phyloP scores from a whole-genome alignment of 2,329 filamentous ascomycete species.

The Hyphodiscus sp. region DNA sequence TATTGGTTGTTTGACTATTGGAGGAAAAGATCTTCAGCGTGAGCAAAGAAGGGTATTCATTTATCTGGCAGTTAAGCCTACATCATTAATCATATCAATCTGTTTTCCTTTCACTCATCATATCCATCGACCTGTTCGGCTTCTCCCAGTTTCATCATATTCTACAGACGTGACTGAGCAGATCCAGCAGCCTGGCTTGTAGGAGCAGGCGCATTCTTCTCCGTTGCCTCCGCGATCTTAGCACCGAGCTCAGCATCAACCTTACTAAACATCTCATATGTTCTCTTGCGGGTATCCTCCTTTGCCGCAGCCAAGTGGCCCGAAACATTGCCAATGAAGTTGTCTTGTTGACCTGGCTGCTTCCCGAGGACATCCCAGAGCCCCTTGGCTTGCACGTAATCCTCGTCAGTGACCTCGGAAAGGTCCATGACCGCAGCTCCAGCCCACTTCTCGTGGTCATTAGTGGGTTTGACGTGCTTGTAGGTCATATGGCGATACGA shows the following conservation, averaged over 20 bases:
- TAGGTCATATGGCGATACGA: slow-evolving; percentile 42
- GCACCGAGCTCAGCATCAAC: slow-evolving; percentile 49
- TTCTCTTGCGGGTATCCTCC: slow-evolving; percentile 47
- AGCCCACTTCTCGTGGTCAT: slow-evolving; percentile 42
- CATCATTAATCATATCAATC: not conserved
- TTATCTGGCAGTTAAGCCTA: too few species aligned
- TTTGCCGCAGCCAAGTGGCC: slow-evolving; percentile 49
- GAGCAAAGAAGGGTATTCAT: too few species aligned
- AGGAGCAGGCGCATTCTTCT: slow-evolving; percentile 30
- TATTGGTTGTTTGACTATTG: too few species aligned
- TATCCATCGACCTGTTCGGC: not conserved
- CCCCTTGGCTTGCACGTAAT: slow-evolving; percentile 30
- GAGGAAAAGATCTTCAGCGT: too few species aligned
- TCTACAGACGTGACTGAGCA: not conserved
- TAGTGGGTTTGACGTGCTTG: slow-evolving; percentile 35
- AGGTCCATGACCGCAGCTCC: slow-evolving; percentile 40
- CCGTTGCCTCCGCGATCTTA: slow-evolving; percentile 46
- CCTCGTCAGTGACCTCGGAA: slow-evolving; percentile 32
- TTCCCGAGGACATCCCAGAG: slow-evolving; percentile 34
- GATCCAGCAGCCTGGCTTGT: not conserved
- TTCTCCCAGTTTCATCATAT: not conserved
- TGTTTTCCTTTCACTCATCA: not conserved
- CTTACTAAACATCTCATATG: slow-evolving; percentile 54
- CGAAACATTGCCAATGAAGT: slow-evolving; percentile 53
- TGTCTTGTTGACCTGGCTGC: slow-evolving; percentile 50